These are phyloP conservation scores for Cadophora malorum DNA, from an alignment of 2,329 filamentous ascomycete genomes.

Conservation along the genomic window DNA sequence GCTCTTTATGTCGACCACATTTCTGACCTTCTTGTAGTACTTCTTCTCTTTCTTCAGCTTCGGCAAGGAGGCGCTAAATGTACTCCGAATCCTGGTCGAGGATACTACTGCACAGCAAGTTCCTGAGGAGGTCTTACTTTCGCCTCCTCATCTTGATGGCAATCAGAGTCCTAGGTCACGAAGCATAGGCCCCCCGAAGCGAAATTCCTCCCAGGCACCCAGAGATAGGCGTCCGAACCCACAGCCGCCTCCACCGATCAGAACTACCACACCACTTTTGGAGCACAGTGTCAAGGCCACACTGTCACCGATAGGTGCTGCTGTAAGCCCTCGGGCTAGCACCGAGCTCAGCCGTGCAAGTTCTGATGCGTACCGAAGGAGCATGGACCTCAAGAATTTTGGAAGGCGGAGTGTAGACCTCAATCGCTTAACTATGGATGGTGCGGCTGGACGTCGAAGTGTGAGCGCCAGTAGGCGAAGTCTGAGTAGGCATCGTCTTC, in stretches of 20 bases:
- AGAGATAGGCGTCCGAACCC: slow-evolving; percentile 30
- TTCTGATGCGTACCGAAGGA: slow-evolving; percentile 60
- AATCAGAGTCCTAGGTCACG: slow-evolving; percentile 35
- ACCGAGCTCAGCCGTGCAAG: slow-evolving; percentile 59
- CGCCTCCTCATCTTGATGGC: slow-evolving; percentile 29
- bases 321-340: slow-evolving; percentile 60
- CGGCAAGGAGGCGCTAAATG: slow-evolving; percentile 81
- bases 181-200: slow-evolving; percentile 33
- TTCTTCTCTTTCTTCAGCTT: slow-evolving; percentile 96
- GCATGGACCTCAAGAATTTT: slow-evolving; percentile 52
- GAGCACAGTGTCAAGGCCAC: slow-evolving; percentile 68
- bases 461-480: slow-evolving; percentile 65
- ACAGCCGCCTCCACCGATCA: slow-evolving; percentile 31
- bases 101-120: slow-evolving; percentile 45
- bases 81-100: slow-evolving; percentile 60
- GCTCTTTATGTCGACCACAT: slow-evolving; percentile 10
- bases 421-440: slow-evolving; percentile 51
- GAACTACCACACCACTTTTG: slow-evolving; percentile 45
- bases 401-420: slow-evolving; percentile 58
- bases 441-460: slow-evolving; percentile 59
- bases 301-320: slow-evolving; percentile 55
- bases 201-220: slow-evolving; percentile 34
- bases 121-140: slow-evolving; percentile 41
- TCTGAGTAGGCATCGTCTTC: slow-evolving; percentile 54
- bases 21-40: slow-evolving; percentile 63